Conservation (phyloP, 2,329 filamentous ascomycete species). For the Delphinella strobiligena region DNA sequence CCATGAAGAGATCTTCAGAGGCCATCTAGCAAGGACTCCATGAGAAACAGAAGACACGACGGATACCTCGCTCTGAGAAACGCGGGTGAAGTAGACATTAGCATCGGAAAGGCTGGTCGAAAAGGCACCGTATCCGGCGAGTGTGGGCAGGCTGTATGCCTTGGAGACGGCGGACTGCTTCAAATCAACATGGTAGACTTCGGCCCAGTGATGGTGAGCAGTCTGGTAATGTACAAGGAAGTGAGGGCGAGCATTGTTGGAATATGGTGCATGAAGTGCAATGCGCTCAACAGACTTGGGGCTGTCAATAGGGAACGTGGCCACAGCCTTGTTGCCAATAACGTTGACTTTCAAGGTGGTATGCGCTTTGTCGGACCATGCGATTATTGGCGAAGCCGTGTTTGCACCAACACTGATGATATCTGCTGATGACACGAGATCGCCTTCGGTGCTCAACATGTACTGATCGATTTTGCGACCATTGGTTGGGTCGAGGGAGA, state of each 20-base stretch:
- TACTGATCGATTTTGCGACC: constrained; percentile 64
- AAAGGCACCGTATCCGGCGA: constrained; percentile 61
- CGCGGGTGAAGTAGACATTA: constrained; percentile 79
- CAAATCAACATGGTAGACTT: constrained; percentile 73
- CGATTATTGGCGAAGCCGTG: constrained; percentile 60
- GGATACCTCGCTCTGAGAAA: constrained; percentile 61
- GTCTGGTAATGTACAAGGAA: constrained; percentile 77
- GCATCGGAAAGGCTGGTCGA: constrained; percentile 65
- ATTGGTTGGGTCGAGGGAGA: constrained; percentile 57
- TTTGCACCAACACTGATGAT: constrained; percentile 68
- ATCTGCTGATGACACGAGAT: constrained; percentile 51
- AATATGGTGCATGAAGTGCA: constrained; percentile 59
- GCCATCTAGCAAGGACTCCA: constrained; percentile 64
- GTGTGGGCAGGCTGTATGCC: constrained; percentile 65
- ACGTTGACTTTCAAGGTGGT: constrained; percentile 60
- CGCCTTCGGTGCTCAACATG: constrained; percentile 59
- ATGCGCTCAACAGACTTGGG: constrained; percentile 37
- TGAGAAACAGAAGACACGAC: constrained; percentile 68
- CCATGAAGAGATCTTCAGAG: constrained; percentile 34
- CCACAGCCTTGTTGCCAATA: constrained; percentile 38
- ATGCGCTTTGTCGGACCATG: constrained; percentile 56
- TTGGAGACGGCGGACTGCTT: constrained; percentile 58
- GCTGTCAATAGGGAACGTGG: constrained; percentile 31
- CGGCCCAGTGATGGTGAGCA: constrained; percentile 59
- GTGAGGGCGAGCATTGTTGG: constrained; percentile 60